These are phyloP conservation scores for Nakataea oryzae DNA, from an alignment of 2,329 filamentous ascomycete species.

Conservation along the genomic window DNA sequence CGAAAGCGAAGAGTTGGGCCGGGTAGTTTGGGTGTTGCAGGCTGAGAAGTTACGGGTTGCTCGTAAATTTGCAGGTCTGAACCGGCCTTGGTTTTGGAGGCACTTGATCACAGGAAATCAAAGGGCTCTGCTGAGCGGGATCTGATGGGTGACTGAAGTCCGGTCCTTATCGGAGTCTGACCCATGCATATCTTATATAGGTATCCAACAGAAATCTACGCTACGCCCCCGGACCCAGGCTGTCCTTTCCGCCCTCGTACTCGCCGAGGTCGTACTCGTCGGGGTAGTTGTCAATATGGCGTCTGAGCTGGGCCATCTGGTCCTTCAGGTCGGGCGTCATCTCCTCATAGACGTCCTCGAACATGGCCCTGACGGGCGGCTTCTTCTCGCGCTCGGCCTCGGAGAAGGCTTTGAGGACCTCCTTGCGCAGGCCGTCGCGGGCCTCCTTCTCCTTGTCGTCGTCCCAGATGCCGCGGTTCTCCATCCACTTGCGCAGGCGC, in stretches of 20 bases:
- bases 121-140: neutral
- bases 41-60: neutral
- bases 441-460: conserved; percentile 62
- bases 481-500: conserved; percentile 57
- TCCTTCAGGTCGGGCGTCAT: conserved; percentile 50
- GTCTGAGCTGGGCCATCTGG: conserved; percentile 66
- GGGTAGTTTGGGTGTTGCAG: neutral
- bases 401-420: conserved; percentile 74
- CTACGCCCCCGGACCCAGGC: conserved; percentile 12
- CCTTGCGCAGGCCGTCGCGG: conserved; percentile 25
- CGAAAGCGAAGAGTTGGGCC: neutral
- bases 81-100: too few species aligned
- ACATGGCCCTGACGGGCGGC: conserved; percentile 60
- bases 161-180: neutral
- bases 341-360: conserved; percentile 83
- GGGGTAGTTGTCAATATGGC: conserved; percentile 76
- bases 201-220: neutral
- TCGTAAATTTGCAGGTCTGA: neutral
- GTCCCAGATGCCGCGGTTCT: conserved; percentile 73
- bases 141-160: neutral
- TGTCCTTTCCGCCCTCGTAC: conserved; percentile 20
- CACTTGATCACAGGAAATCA: too few species aligned
- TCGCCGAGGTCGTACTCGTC: conserved; percentile 67
- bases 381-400: conserved; percentile 76
- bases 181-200: too few species aligned